phyloP scores from a whole-genome alignment of 768 basidiomycete species.

The Mycena haematopus region DNA sequence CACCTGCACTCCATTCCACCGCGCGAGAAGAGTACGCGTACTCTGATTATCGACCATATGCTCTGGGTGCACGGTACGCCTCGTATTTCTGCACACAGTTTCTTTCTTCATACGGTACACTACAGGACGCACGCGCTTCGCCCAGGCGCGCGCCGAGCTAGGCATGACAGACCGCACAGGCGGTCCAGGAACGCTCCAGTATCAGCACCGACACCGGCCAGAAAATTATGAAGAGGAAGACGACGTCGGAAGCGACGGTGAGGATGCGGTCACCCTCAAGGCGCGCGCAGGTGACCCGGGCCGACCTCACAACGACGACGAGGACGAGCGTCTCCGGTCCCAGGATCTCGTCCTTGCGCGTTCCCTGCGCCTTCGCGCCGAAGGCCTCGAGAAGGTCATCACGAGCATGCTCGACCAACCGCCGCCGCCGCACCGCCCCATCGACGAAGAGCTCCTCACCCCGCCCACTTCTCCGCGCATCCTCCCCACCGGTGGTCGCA shows the following conservation, averaged over 20 bases:
- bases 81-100: not conserved
- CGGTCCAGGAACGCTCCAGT: constrained; percentile 64
- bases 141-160: constrained; percentile 84
- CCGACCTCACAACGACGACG: constrained; percentile 59
- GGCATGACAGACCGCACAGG: constrained; percentile 86
- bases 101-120: not conserved
- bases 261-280: constrained; percentile 58
- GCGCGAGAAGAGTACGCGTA: constrained; percentile 87
- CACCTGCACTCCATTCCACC: constrained; percentile 88
- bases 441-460: constrained; percentile 59
- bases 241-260: constrained; percentile 68
- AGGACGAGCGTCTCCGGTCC: constrained; percentile 58
- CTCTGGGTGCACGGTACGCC: constrained; percentile 75
- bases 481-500: constrained; percentile 39
- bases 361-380: constrained; percentile 71
- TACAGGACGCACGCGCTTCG: constrained; percentile 76
- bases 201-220: constrained; percentile 68
- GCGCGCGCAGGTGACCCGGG: constrained; percentile 53
- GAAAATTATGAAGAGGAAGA: constrained; percentile 83
- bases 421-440: constrained; percentile 64
- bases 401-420: constrained; percentile 83
- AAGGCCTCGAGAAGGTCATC: constrained; percentile 84
- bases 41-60: constrained; percentile 87
- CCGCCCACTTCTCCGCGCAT: constrained; percentile 59
- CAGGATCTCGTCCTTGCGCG: constrained; percentile 72